Evolutionary conservation across 768 basidiomycete species (phyloP).

Genomic region (Pleurotus tuber-regium): DNA sequence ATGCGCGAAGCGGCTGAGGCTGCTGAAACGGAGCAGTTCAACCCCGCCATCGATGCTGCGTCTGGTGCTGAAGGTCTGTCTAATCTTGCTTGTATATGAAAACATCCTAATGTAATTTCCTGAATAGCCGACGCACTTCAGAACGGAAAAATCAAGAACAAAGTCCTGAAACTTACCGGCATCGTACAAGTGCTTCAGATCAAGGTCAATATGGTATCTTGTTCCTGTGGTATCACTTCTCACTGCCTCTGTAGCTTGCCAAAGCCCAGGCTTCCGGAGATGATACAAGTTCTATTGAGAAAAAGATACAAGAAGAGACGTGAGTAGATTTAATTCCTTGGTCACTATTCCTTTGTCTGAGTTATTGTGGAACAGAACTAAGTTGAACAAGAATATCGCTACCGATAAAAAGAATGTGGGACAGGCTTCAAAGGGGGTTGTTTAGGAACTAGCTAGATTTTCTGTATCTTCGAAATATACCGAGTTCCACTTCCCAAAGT

Average conservation of each 20-base stretch:
- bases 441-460: background rate
- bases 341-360: background rate
- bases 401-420: constrained; percentile 30
- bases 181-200: constrained; percentile 32
- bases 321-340: constrained; percentile 10
- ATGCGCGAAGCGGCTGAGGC: constrained; percentile 36
- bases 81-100: background rate
- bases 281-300: constrained; percentile 26
- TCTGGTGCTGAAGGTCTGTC: constrained; percentile 22
- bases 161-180: constrained; percentile 41
- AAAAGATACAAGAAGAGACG: constrained; percentile 26
- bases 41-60: constrained; percentile 33
- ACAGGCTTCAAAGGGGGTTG: constrained; percentile 26
- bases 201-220: constrained; percentile 21
- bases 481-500: background rate
- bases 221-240: background rate
- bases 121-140: constrained; percentile 30
- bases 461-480: background rate
- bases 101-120: background rate
- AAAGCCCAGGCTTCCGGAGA: constrained; percentile 29
- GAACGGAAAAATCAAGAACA: constrained; percentile 43
- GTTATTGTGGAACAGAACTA: constrained; percentile 18
- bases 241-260: constrained; percentile 23
- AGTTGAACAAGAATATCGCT: constrained; percentile 34
- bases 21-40: constrained; percentile 35